These are phyloP conservation scores for Hymenoscyphus occultus DNA, from an alignment of 2,329 filamentous ascomycete genomes.

Conservation along the genomic window DNA sequence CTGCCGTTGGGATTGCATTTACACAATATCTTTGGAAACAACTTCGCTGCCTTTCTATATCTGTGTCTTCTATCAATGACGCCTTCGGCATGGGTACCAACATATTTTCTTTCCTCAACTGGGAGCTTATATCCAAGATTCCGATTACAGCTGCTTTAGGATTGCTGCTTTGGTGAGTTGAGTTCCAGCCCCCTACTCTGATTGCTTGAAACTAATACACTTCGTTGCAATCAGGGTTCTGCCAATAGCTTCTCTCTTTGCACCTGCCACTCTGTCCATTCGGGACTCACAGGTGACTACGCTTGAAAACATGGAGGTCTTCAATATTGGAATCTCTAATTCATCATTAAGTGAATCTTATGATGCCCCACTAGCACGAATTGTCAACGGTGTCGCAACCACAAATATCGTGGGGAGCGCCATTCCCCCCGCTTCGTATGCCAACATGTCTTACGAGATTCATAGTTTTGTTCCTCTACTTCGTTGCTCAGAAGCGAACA, in stretches of 20 bases:
- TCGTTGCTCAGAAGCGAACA: not conserved
- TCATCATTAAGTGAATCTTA: not conserved
- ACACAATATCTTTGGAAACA: slow-evolving; percentile 5
- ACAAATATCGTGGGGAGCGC: not conserved
- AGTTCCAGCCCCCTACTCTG: not conserved
- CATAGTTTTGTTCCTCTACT: not conserved
- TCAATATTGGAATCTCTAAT: not conserved
- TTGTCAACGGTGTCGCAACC: not conserved
- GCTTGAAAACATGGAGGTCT: not conserved
- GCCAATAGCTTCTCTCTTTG: not conserved
- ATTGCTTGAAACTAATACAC: not conserved
- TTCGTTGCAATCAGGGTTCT: not conserved
- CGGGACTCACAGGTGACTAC: not conserved
- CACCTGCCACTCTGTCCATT: not conserved
- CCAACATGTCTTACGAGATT: not conserved
- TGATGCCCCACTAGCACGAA: not conserved
- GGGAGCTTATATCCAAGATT: slow-evolving; percentile 2
- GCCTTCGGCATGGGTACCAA: not conserved
- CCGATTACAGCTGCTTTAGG: not conserved
- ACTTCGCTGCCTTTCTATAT: not conserved
- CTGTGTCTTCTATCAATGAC: slow-evolving; percentile 1
- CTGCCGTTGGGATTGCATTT: slow-evolving; percentile 1
- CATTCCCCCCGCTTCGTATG: not conserved
- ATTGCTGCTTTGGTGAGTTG: not conserved
- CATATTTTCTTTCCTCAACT: not conserved